Base-by-base conservation (phyloP, 1,139 yeast species). In the Yamadazyma sp. region DNA sequence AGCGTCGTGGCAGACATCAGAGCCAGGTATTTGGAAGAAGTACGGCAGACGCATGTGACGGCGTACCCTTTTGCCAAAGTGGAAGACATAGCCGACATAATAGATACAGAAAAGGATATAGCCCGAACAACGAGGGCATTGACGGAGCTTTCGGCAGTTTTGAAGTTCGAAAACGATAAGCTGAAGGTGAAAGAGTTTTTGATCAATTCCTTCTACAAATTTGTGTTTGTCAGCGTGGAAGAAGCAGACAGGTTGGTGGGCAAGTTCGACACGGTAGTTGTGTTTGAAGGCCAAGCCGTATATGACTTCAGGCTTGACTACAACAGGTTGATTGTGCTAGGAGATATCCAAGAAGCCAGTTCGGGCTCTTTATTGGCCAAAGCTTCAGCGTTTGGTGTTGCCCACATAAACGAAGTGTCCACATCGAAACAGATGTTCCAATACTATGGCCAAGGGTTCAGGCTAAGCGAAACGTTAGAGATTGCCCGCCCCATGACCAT, bases 261-360 rank as follows among this genome's bases (percentile, higher is more conserved):
- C 2, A 7, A 9, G 7, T 41, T 44, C 25, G 42, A 46, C 9
- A 43, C 37, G 17, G 22, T 48, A 4, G 34, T 49, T 8, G 24
- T 37, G 11, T 33, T 43, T 23, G 50, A 48, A 18, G 35, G 44
- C 9, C 44, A 43, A 16, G 12, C 27, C 10, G 35, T 45, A 9
- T 17, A 24, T 28, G 31, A 20, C 8, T 27, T 31, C 14, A 14
- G 5, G 2, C 15, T 16, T 17, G 12, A 23, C 11, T 12, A 10
- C 15, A 41, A 38, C 23, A n/a, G 44, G 27, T 20, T 43, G 5
- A 27, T 38, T 7, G 33, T 38, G 15, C 27, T 43, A 32, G 44
- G 44, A 17, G 44, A 41, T 24, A 1, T 18, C 7, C n/a, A n/a
- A 8, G 38, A 37, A n/a, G 34, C 34, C 7, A 8, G 12, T n/a